phyloP scores from a whole-genome alignment of 495 filamentous ascomycete genomes.

The Penicillium steckii region DNA sequence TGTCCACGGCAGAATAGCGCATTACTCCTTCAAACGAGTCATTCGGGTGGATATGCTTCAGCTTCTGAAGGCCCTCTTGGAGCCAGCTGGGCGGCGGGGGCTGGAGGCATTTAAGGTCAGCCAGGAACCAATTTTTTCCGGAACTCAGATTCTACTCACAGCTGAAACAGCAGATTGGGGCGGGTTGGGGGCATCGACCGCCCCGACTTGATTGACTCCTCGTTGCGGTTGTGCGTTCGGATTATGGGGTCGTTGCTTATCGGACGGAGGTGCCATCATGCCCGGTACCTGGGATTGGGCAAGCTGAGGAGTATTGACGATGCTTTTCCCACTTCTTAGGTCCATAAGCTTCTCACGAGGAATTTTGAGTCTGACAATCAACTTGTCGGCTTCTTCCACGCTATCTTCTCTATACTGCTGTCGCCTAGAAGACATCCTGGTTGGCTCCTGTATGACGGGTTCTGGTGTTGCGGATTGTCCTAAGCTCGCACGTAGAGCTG shows the following conservation, averaged over 20 bases:
- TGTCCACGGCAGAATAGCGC: slow-evolving; percentile 78
- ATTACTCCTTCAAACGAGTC: slow-evolving; percentile 85
- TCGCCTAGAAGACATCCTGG: slow-evolving; percentile 59
- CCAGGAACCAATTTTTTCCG: slow-evolving; percentile 11
- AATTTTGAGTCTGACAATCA: slow-evolving; percentile 74
- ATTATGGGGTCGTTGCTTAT: slow-evolving; percentile 33
- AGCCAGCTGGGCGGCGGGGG: slow-evolving; percentile 85
- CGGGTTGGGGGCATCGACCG: slow-evolving; percentile 61
- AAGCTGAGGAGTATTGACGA: slow-evolving; percentile 22
- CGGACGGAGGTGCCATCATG: slow-evolving; percentile 60
- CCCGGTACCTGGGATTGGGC: slow-evolving; percentile 33
- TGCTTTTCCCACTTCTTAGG: slow-evolving; percentile 22
- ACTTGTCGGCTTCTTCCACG: slow-evolving; percentile 57
- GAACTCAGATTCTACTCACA: slow-evolving; percentile 49
- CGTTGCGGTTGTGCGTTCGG: slow-evolving; percentile 24
- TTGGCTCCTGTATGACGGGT: slow-evolving; percentile 63
- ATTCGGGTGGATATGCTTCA: slow-evolving; percentile 64
- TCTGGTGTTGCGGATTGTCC: slow-evolving; percentile 91
- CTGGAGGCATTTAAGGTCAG: slow-evolving; percentile 41
- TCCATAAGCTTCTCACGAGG: slow-evolving; percentile 48
- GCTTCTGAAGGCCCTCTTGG: slow-evolving; percentile 55
- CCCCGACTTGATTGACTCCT: slow-evolving; percentile 53
- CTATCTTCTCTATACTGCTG: slow-evolving; percentile 70
- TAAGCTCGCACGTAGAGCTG: slow-evolving; percentile 67
- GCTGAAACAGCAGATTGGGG: slow-evolving; percentile 52